Evolutionary conservation across 768 basidiomycete species (phyloP), one percentile per base, ranked within the genome.

Genomic region (Pulveroboletus sp.): DNA sequence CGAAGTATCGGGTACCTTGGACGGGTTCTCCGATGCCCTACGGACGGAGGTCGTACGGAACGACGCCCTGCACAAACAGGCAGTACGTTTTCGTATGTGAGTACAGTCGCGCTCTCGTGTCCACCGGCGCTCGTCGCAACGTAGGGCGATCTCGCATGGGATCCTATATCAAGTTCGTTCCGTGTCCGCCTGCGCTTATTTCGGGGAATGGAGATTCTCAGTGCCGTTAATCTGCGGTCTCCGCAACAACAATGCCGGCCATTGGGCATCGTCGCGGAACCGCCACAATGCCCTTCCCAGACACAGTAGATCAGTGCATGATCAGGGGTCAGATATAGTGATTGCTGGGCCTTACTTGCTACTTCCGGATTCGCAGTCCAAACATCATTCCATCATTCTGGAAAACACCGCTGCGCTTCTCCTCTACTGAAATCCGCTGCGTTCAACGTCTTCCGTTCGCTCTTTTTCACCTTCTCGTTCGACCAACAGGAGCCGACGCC

Each of bases 331-430:
- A 26, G 47, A 60, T 63, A 63, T 52, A 54, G 64, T 41, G 58
- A 49, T 56, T 48, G 43, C 54, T 50, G 58, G 50, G 31, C 55
- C 58, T 47, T 58, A 47, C 63, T 38, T 55, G 58, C 58, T 57
- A 48, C 61, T 60, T 61, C 56, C 49, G 56, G 64, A 58, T 63
- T 61, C 58, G 52, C 64, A 63, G 46, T 54, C 3, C 60, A 53
- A 63, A 35, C 52, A 51, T 21, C 21, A 21, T 44, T 57, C 55
- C 55, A 27, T 50, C 36, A 21, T 50, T 47, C 47, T 58, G 63
- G 64, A 50, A 39, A 60, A 60, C 54, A 46, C 62, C 62, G 61
- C 45, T 43, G 28, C 26, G 40, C 51, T 60, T 62, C 50, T 26
- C 7, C 50, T 41, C 56, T n/a, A 32, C 46, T 50, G 32, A 31